Evolutionary conservation across 371 early-diverging fungal species (phyloP).

Genomic region (Mortierella sp.): DNA sequence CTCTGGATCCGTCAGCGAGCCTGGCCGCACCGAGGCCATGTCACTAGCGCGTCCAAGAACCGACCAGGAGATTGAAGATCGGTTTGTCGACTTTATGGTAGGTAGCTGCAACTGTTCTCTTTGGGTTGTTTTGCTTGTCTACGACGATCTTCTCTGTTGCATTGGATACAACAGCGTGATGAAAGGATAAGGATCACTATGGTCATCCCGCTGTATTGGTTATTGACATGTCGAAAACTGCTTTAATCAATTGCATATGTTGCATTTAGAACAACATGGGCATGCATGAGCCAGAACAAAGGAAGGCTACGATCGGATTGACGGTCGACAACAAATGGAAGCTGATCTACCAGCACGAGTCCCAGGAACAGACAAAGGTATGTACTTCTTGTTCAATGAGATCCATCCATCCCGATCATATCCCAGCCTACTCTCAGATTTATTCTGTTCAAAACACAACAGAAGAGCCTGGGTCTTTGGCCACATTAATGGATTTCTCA

Average conservation of each 20-base stretch:
- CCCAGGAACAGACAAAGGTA: constrained; percentile 56
- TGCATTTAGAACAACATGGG: constrained; percentile 52
- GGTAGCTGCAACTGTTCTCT: not conserved
- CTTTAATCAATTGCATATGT: not conserved
- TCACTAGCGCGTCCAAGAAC: constrained; percentile 46
- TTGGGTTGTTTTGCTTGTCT: too few species aligned
- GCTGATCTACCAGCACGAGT: constrained; percentile 53
- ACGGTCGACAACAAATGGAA: constrained; percentile 55
- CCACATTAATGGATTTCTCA: not conserved
- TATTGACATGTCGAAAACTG: not conserved
- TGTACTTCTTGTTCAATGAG: not conserved
- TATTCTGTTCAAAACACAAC: not conserved
- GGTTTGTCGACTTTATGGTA: constrained; percentile 56
- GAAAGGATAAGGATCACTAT: not conserved
- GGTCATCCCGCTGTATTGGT: not conserved
- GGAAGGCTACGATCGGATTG: constrained; percentile 43
- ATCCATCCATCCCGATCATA: not conserved
- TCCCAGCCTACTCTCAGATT: not conserved
- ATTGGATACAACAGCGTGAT: not conserved
- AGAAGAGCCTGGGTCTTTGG: not conserved
- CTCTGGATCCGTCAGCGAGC: constrained; percentile 47
- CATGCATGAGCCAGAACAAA: constrained; percentile 51
- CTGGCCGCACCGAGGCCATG: constrained; percentile 49
- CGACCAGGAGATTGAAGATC: constrained; percentile 57
- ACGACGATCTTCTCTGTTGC: not conserved